Evolutionary conservation across 768 basidiomycete genomes (phyloP).

Genomic region (Fomitopsis pulvina): DNA sequence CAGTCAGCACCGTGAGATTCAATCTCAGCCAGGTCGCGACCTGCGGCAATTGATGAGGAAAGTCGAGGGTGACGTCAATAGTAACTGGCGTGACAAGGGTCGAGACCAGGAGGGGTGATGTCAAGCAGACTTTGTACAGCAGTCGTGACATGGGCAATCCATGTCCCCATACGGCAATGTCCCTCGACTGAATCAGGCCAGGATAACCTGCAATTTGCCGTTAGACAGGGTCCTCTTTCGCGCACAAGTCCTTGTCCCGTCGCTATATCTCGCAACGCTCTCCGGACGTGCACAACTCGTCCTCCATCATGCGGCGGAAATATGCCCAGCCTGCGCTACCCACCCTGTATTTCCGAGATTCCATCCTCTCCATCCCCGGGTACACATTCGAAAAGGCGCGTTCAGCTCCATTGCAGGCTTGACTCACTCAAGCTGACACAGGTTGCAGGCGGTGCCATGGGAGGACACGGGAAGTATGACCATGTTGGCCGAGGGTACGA

Average conservation of each 20-base stretch:
- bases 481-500: constrained; percentile 58
- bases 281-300: background rate
- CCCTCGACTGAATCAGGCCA: background rate
- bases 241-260: background rate
- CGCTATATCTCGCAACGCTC: background rate
- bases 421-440: background rate
- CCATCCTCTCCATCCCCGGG: constrained; percentile 58
- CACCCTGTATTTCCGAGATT: constrained; percentile 48
- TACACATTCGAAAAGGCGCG: constrained; percentile 66
- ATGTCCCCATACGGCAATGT: too few relatives aligned
- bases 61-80: too few relatives aligned
- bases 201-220: background rate
- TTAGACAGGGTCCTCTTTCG: background rate
- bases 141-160: background rate
- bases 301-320: constrained; percentile 42
- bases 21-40: too few relatives aligned
- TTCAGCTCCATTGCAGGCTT: constrained; percentile 1
- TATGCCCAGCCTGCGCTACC: constrained; percentile 52
- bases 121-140: too few relatives aligned
- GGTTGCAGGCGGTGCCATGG: constrained; percentile 51
- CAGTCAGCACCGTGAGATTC: too few relatives aligned
- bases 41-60: too few relatives aligned
- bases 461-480: constrained; percentile 72
- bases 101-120: too few relatives aligned
- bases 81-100: too few relatives aligned